These are phyloP conservation scores for Epipyxis sp. DNA, from an alignment of 108 stramenopile genomes.

Conservation along the genomic window DNA sequence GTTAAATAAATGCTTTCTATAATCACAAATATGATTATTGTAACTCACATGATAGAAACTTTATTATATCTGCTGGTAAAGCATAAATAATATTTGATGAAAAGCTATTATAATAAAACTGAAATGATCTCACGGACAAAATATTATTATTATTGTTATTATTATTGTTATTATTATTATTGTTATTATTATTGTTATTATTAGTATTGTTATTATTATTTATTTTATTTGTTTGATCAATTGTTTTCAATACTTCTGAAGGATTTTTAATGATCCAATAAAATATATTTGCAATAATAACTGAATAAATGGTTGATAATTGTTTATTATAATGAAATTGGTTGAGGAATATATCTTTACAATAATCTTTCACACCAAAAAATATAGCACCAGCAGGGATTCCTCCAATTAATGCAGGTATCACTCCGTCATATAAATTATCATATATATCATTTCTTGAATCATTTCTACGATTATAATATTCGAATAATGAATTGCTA, in stretches of 20 bases:
- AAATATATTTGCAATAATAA: conserved; percentile 44
- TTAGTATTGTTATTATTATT: no score
- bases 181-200: no score
- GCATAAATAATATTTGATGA: conserved; percentile 46
- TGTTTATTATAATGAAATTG: conserved; percentile 1
- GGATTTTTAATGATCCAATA: conserved; percentile 50
- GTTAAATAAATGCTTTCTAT: no score
- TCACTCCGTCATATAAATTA: conserved; percentile 44
- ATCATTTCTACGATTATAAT: no score
- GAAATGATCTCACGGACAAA: no score
- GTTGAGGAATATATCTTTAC: conserved; percentile 25
- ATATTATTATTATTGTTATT: no score
- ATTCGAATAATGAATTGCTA: conserved; percentile 25
- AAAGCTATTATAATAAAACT: no score
- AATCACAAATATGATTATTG: no score
- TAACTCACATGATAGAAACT: conserved; percentile 44
- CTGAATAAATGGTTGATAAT: conserved; percentile 41
- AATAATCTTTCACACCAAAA: conserved; percentile 49
- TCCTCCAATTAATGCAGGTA: conserved; percentile 46
- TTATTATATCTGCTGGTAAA: conserved; percentile 47
- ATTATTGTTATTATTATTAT: no score
- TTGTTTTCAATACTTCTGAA: conserved; percentile 47
- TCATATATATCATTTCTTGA: conserved; percentile 27
- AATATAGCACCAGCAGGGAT: conserved; percentile 49
- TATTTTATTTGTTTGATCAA: no score